Evolutionary conservation across 305 asterid species (phyloP), one percentile per base, ranked within the genome.

Genomic region (Striga hermonthica): DNA sequence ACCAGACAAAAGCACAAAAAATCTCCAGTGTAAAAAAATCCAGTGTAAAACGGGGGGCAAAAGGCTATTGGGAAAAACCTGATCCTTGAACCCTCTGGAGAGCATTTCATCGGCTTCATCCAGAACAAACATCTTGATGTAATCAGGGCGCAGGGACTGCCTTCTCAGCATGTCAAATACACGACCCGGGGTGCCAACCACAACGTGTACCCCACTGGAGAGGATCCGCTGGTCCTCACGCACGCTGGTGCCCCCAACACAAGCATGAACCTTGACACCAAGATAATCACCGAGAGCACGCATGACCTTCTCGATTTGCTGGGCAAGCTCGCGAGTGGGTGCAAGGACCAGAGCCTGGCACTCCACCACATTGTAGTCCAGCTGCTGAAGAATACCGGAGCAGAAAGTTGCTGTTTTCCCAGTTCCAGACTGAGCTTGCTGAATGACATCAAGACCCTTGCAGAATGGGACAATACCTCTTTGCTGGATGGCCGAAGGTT

Each of bases 71-170:
- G 40, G 7, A 12, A 61, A 15, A 48, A 90, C 97, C 95, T 91
- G 97, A 76, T 91, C 97, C 80, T 91, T 91, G 69, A 91, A 91
- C 53, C 97, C 97, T 62, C 97, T 80, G 31, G 97, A 91, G 52
- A 90, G 95, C 97, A 90, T 90, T 65, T 90, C 97, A 82, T 90
- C 97, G 43, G 96, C 96, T 75, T 89, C 96, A 65, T 89, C 96
- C 63, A 89, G 58, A 57, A 89, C 97, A 78, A 90, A 90, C 92
- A 90, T 90, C 81, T 86, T 90, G 75, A 90, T 90, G 76, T 80
- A 54, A 73, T 90, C 96, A 28, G 97, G 86, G 41, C 94, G 92
- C 44, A 91, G 93, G 0, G 95, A 91, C 47, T 91, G 95, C 74
- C 97, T 84, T 66, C 96, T 79, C 79, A 91, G 59, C 95, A 90